Evolutionary conservation across 768 basidiomycete species (phyloP).

Genomic region (Lentinula raphanica): DNA sequence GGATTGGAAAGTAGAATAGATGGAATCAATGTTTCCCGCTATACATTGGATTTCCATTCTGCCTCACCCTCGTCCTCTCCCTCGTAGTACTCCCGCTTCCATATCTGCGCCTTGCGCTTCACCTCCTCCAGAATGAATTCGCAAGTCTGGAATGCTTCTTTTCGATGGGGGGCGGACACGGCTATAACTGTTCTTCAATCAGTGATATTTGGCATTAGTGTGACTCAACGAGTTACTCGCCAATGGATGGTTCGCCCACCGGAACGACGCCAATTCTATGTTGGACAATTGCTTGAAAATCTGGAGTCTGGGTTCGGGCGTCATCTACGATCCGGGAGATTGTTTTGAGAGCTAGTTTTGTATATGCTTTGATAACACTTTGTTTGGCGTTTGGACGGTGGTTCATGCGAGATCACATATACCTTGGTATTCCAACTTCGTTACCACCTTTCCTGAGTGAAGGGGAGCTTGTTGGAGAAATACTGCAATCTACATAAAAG

Average conservation of each 20-base stretch:
- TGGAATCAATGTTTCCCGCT: background rate
- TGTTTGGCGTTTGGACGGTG: background rate
- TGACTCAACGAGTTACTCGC: conserved; percentile 23
- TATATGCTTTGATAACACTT: conserved; percentile 47
- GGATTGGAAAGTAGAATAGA: conserved; percentile 71
- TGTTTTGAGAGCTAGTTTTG: conserved; percentile 73
- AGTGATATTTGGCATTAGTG: background rate
- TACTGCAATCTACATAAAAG: background rate
- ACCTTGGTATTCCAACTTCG: conserved; percentile 67
- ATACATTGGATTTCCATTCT: conserved; percentile 64
- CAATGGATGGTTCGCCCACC: conserved; percentile 74
- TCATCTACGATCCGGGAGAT: conserved; percentile 55
- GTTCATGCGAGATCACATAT: background rate
- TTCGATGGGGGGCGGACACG: conserved; percentile 79
- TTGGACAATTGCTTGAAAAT: conserved; percentile 52
- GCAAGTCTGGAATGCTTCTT: conserved; percentile 74
- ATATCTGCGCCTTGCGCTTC: conserved; percentile 79
- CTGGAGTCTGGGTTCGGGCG: conserved; percentile 33
- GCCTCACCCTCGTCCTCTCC: conserved; percentile 57
- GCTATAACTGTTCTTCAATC: conserved; percentile 51
- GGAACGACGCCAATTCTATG: conserved; percentile 77
- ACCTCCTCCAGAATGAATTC: conserved; percentile 84
- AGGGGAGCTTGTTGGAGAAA: too few species aligned
- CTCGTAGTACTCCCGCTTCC: conserved; percentile 89
- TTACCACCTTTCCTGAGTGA: conserved; percentile 58